Evolutionary conservation across 192 early-diverging fungal species (phyloP), one percentile per base, ranked within the genome.

Genomic region (Entomortierella beljakovae): DNA sequence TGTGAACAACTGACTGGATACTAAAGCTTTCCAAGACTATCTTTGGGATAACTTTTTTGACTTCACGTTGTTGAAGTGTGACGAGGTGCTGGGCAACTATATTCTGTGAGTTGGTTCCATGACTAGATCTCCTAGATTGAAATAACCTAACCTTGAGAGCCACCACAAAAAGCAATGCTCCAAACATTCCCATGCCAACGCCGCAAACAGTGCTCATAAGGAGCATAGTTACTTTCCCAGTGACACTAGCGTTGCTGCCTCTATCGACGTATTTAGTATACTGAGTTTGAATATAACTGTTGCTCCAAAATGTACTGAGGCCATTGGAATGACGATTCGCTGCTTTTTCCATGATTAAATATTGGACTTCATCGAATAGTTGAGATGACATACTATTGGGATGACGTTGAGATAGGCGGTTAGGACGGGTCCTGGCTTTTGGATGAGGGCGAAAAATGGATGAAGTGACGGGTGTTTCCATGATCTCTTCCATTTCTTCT

Each of bases 171-270:
- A 79, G 26, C 34, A 79, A 48, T 16, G 67, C 75, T 32, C 66
- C 75, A 65, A 79, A 79, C 75, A 79, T 79, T 28, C 67, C 56
- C 5, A 70, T 61, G 11, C 67, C 66, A 4, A 70, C 57, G 11
- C 59, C 59, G 50, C 75, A 79, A 13, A 70, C 48, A 1, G 75
- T 70, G 49, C 67, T 79, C 68, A 79, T 65, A 15, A 70, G 42
- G 23, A 70, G 49, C 75, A 70, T 59, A 10, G 67, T 68, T 10
- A 79, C 3, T 29, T 70, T 70, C 10, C 61, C 61, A 0, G 75
- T 50, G n/a, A 79, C 35, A 28, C 55, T 52, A 20, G 46, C 25
- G 35, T 6, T 11, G 3, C 35, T 33, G 10, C 11, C 42, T 35
- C 0, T 49, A 43, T 11, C 22, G 15, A 0, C 20, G 43, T 46